Evolutionary conservation across 345 rosid genomes (phyloP), one percentile per base, ranked within the genome.

Genomic region (Citrus medica): DNA sequence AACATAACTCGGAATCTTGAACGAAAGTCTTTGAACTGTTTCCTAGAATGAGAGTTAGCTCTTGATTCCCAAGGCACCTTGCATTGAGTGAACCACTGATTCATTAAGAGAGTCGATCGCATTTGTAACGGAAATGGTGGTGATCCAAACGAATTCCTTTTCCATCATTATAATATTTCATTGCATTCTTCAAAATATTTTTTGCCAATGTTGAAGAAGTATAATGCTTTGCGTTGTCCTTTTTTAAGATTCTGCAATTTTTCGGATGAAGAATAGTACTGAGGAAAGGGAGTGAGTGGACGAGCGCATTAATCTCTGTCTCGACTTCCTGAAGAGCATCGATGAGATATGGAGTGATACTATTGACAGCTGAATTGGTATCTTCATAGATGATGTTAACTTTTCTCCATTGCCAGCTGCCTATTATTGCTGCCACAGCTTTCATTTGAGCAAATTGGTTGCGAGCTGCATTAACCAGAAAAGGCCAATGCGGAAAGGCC

Each of bases 321-420:
- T 38, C 66, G 5, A 28, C 46, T 13, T 75, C 79, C 10, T 30
- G 80, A 40, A 81, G 84, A 38, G 82, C 77, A 7, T 64, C n/a
- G 2, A 81, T 37, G 3, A 79, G 78, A 71, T 55, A 60, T 4
- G 77, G 80, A 33, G 76, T n/a, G 13, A 48, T 59, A 33, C 71
- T 38, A 12, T 21, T 48, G n/a, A 53, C 21, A 68, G 67, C 77
- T 4, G 51, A 66, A 60, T 46, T 37, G n/a, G 24, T 25, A 42
- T 85, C 84, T 79, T 85, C 83, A n/a, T 85, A 81, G 24, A 83
- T 78, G 68, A 81, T 46, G 25, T 76, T 83, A 30, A 81, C 86
- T 66, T 66, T 81, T 37, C 72, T 56, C 86, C 88, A 83, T 51
- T 63, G 40, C 71, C 80, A 83, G 21, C 80, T 76, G 35, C 48